A percentile compares a stretch with the other conserved stretches of the same genome.
phyloP scores from a whole-genome alignment of 2,329 filamentous ascomycete genomes.

The Blastomyces emzantsi region DNA sequence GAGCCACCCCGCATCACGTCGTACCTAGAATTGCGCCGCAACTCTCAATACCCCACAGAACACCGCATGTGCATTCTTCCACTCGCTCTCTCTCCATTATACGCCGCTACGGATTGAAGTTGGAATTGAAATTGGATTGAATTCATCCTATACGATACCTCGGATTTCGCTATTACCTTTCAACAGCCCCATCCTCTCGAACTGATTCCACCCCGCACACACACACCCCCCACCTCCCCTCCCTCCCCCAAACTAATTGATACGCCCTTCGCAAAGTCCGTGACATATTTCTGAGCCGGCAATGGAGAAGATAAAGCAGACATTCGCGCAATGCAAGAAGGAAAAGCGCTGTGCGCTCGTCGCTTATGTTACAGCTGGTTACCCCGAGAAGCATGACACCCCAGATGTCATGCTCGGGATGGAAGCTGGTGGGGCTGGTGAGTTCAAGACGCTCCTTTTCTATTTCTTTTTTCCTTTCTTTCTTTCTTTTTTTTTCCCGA shows the following conservation, averaged over 20 bases:
- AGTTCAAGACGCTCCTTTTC: constrained; percentile 20
- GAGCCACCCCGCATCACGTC: not conserved
- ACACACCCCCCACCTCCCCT: too few relatives aligned
- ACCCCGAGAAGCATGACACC: constrained; percentile 71
- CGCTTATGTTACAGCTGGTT: constrained; percentile 94
- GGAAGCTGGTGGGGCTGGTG: constrained; percentile 87
- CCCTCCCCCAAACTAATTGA: not conserved
- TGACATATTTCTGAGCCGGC: not conserved
- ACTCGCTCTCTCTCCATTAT: not conserved
- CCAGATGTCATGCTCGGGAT: constrained; percentile 77
- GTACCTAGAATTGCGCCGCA: not conserved
- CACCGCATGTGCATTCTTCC: not conserved
- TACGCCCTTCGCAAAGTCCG: not conserved
- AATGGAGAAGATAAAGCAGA: constrained; percentile 48
- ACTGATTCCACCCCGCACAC: too few relatives aligned
- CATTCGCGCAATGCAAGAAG: constrained; percentile 50
- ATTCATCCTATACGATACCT: not conserved
- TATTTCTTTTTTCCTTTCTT: not conserved
- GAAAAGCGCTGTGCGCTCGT: constrained; percentile 69
- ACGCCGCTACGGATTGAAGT: not conserved
- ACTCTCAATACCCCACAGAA: not conserved
- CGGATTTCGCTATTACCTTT: not conserved
- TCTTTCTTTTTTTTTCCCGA: not conserved
- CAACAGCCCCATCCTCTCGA: too few relatives aligned
- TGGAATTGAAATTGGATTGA: not conserved